phyloP scores from a whole-genome alignment of 352 stramenopile species.

The Globisporangium solare region DNA sequence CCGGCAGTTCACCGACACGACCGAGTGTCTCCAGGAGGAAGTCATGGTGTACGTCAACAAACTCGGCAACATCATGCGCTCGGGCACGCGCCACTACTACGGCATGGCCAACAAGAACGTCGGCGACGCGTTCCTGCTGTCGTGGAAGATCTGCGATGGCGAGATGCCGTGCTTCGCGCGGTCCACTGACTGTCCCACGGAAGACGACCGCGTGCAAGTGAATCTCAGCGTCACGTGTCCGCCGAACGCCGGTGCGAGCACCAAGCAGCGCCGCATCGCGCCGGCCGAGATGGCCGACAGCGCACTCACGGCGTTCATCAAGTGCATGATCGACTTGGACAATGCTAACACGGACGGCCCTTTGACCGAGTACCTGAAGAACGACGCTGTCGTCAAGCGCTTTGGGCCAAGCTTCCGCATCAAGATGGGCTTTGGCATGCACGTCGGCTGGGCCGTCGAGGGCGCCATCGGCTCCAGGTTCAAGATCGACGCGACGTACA shows the following conservation, averaged over 20 bases:
- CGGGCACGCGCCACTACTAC: constrained; percentile 80
- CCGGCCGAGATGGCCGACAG: constrained; percentile 92
- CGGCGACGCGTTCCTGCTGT: constrained; percentile 92
- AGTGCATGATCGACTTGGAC: constrained; percentile 89
- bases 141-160: constrained; percentile 91
- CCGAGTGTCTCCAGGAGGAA: constrained; percentile 88
- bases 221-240: constrained; percentile 69
- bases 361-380: constrained; percentile 67
- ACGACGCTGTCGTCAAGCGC: constrained; percentile 72
- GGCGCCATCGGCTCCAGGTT: constrained; percentile 93
- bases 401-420: constrained; percentile 79
- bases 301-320: constrained; percentile 93
- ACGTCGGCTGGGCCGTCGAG: constrained; percentile 96
- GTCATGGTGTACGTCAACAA: constrained; percentile 93
- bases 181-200: constrained; percentile 73
- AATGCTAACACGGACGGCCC: constrained; percentile 75
- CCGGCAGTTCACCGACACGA: constrained; percentile 91
- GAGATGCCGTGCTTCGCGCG: constrained; percentile 70
- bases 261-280: constrained; percentile 61
- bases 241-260: constrained; percentile 56
- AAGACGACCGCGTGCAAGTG: constrained; percentile 68
- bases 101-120: constrained; percentile 89
- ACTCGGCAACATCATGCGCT: constrained; percentile 87
- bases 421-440: constrained; percentile 94
- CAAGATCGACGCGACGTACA: constrained; percentile 98